These are phyloP conservation scores for Tulasnella calospora DNA, from an alignment of 768 basidiomycete genomes.

Conservation along the genomic window DNA sequence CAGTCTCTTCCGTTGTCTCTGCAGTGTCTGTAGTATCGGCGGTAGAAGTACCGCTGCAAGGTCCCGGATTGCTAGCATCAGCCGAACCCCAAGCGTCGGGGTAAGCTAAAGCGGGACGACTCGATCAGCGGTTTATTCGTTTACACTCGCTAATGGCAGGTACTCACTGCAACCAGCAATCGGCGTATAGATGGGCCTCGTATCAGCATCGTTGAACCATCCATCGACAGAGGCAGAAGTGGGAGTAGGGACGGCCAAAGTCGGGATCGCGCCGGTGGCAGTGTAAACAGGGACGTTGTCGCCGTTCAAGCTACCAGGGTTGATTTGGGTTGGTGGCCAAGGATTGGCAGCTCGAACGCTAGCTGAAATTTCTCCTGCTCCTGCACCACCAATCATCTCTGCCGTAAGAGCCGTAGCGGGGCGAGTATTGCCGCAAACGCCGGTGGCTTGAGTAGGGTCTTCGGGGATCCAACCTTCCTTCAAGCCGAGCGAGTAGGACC, in stretches of 20 bases:
- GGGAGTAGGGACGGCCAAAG: constrained; percentile 62
- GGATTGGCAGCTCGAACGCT: constrained; percentile 47
- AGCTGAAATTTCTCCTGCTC: constrained; percentile 55
- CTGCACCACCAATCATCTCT: constrained; percentile 52
- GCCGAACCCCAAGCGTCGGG: constrained; percentile 75
- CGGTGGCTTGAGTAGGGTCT: constrained; percentile 74
- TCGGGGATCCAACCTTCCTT: constrained; percentile 88
- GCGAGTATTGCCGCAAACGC: constrained; percentile 48
- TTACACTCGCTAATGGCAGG: no score
- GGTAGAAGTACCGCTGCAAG: constrained; percentile 31
- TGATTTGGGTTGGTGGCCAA: constrained; percentile 64
- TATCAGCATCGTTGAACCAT: constrained; percentile 67
- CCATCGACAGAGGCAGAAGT: constrained; percentile 49
- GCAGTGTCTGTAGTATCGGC: background rate
- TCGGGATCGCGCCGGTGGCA: constrained; percentile 60
- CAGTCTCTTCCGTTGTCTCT: background rate
- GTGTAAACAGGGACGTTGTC: constrained; percentile 68
- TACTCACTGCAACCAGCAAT: constrained; percentile 58
- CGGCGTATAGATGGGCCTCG: constrained; percentile 52
- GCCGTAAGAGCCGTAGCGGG: constrained; percentile 38
- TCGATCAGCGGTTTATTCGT: no score
- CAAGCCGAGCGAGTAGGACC: constrained; percentile 91
- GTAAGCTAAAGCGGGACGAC: constrained; percentile 42
- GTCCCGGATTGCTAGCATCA: constrained; percentile 51
- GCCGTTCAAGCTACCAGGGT: constrained; percentile 30